Conservation (phyloP, 257 asterid species). For the Solanum paucissectum region DNA sequence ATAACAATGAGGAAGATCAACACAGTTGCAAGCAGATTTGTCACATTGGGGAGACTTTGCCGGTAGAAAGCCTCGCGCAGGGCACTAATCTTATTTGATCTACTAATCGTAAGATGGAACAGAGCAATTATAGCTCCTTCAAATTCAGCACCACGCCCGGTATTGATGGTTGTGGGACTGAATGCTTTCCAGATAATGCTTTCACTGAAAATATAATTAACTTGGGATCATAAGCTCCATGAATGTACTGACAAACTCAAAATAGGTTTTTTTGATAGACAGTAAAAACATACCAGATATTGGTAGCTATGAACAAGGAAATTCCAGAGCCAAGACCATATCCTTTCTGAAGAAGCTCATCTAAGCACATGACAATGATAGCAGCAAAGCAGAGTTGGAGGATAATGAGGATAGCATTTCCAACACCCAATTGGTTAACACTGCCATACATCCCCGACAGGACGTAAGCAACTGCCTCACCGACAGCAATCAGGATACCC, state of each 20-base stretch:
- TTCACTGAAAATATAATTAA: constrained; percentile 33
- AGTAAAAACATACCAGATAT: constrained; percentile 39
- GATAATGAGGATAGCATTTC: constrained; percentile 60
- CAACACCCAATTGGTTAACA: constrained; percentile 61
- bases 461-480: constrained; percentile 68
- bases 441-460: constrained; percentile 74
- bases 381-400: constrained; percentile 64
- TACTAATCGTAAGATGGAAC: constrained; percentile 51
- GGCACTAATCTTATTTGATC: constrained; percentile 60
- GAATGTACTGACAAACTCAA: background rate
- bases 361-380: constrained; percentile 54
- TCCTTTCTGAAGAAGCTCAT: constrained; percentile 63
- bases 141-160: constrained; percentile 62
- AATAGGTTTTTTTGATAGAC: background rate
- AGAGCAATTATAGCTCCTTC: constrained; percentile 63
- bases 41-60: constrained; percentile 66
- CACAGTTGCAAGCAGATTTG: constrained; percentile 62
- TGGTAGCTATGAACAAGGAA: constrained; percentile 59
- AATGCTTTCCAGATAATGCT: constrained; percentile 64
- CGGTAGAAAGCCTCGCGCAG: constrained; percentile 67
- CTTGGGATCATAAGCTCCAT: background rate
- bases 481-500: constrained; percentile 60
- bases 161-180: constrained; percentile 59
- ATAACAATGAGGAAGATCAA: constrained; percentile 52
- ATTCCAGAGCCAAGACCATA: constrained; percentile 68